Percentiles rank a stretch among this genome's conserved stretches.
Evolutionary conservation across 169 alveolate genomes (phyloP).

Genomic region (Cyclospora cayetanensis): DNA sequence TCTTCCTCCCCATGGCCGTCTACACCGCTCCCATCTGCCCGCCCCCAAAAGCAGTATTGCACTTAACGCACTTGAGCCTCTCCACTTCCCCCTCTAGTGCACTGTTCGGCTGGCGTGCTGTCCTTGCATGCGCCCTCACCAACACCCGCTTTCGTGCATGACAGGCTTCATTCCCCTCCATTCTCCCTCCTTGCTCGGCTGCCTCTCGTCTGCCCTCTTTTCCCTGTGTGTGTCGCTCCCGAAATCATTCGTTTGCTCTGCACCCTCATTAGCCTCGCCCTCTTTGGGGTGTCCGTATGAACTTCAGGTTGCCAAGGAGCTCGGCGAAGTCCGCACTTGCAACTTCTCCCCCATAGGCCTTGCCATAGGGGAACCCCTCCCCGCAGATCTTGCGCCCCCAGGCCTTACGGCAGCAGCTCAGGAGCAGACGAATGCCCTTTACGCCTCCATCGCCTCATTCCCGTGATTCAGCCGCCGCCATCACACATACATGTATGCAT

Average conservation of each 20-base stretch:
- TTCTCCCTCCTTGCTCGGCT: too few relatives aligned
- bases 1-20: constrained; percentile 69
- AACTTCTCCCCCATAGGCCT: constrained; percentile 34
- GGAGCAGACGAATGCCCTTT: background rate
- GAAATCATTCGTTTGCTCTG: too few relatives aligned
- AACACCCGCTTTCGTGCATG: too few relatives aligned
- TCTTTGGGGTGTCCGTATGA: background rate
- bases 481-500: background rate
- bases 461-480: background rate
- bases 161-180: too few relatives aligned
- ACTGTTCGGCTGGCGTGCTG: too few relatives aligned
- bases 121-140: too few relatives aligned
- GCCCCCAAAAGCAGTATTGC: constrained; percentile 62
- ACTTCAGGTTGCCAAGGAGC: constrained; percentile 37
- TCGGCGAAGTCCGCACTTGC: constrained; percentile 58
- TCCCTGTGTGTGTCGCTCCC: too few relatives aligned
- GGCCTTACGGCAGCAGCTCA: background rate
- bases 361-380: constrained; percentile 4
- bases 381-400: background rate
- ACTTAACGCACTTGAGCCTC: too few relatives aligned
- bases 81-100: too few relatives aligned
- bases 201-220: too few relatives aligned
- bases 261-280: background rate
- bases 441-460: background rate
- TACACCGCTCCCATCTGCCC: constrained; percentile 70